Evolutionary conservation across 257 asterid genomes (phyloP).

Genomic region (Jaltomata sinuosa): DNA sequence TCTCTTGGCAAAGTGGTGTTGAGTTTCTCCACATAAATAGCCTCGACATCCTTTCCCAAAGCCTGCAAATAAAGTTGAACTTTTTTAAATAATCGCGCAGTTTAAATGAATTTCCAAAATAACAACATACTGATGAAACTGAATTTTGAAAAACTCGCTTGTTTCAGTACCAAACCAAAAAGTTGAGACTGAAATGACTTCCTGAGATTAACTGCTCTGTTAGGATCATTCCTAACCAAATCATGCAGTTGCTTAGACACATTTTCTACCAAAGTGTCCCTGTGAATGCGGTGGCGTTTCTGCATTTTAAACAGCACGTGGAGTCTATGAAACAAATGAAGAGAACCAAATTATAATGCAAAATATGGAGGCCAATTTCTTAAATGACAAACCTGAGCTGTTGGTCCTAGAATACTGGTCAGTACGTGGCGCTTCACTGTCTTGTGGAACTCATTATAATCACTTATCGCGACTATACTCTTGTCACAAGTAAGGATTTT

Average conservation of each 20-base stretch:
- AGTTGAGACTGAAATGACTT: slow-evolving; percentile 57
- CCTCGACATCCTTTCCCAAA: slow-evolving; percentile 57
- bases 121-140: neutral
- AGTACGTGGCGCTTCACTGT: slow-evolving; percentile 37
- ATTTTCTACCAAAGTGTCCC: slow-evolving; percentile 48
- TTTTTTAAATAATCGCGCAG: neutral
- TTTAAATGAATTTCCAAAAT: neutral
- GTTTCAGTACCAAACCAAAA: slow-evolving; percentile 55
- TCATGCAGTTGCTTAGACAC: slow-evolving; percentile 23
- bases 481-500: slow-evolving; percentile 56
- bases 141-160: slow-evolving; percentile 32
- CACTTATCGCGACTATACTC: slow-evolving; percentile 68
- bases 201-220: slow-evolving; percentile 55
- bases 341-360: neutral
- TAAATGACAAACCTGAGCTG: slow-evolving; percentile 54
- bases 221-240: slow-evolving; percentile 26
- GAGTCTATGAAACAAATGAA: neutral
- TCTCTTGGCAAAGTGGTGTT: slow-evolving; percentile 35
- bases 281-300: slow-evolving; percentile 58
- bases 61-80: slow-evolving; percentile 24
- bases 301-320: slow-evolving; percentile 15
- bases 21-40: slow-evolving; percentile 53
- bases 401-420: slow-evolving; percentile 53
- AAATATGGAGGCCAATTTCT: neutral
- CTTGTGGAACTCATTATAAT: slow-evolving; percentile 64